Evolutionary conservation across 148 eudicot species (phyloP).

Genomic region (Camellia sinensis): DNA sequence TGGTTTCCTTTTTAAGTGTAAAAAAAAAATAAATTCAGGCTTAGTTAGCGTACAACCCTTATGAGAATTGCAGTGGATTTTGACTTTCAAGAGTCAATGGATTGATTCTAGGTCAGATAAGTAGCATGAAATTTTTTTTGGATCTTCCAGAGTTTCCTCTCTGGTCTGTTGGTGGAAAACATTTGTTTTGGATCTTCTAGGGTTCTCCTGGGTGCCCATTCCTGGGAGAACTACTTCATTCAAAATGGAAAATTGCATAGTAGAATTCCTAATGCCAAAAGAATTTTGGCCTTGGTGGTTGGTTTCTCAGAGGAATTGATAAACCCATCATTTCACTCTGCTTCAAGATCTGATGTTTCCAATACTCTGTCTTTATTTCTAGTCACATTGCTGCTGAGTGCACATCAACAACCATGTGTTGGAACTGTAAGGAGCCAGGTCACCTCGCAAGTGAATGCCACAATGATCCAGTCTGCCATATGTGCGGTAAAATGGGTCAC

Average conservation of each 20-base stretch:
- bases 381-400: slow-evolving; percentile 57
- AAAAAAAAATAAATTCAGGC: too few relatives aligned
- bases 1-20: too few relatives aligned
- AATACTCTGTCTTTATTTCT: not conserved
- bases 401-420: slow-evolving; percentile 46
- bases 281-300: not conserved
- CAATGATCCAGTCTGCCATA: slow-evolving; percentile 50
- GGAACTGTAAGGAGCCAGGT: slow-evolving; percentile 63
- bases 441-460: slow-evolving; percentile 45
- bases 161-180: not conserved
- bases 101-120: not conserved
- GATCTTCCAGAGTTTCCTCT: not conserved
- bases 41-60: too few relatives aligned
- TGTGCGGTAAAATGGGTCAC: slow-evolving; percentile 52
- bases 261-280: not conserved
- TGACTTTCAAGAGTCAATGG: not conserved
- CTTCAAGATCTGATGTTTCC: slow-evolving; percentile 4
- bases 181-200: not conserved
- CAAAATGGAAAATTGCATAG: not conserved
- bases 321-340: not conserved
- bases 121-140: not conserved
- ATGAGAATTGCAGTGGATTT: not conserved
- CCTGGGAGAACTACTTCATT: not conserved
- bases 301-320: not conserved
- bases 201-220: not conserved